phyloP scores from a whole-genome alignment of 164 flowering plant species.

The Chimonanthus salicifolius region DNA sequence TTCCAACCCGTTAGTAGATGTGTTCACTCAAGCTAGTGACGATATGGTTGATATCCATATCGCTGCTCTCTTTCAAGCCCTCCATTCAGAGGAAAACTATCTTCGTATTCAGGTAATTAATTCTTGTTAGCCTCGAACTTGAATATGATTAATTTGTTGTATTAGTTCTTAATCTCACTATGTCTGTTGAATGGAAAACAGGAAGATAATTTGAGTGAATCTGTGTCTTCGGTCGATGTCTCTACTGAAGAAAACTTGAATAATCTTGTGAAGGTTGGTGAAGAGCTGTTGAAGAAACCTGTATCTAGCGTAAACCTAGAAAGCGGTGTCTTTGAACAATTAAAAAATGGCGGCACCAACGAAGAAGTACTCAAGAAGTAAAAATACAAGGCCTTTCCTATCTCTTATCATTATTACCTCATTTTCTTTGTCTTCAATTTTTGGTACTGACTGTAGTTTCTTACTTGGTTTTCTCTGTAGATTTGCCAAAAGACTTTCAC shows the following conservation, averaged over 20 bases:
- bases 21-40: slow-evolving; percentile 23
- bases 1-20: slow-evolving; percentile 24
- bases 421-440: neutral
- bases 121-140: neutral
- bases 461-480: neutral
- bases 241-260: slow-evolving; percentile 16
- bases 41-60: slow-evolving; percentile 30
- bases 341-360: slow-evolving; percentile 12
- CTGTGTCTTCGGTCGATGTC: slow-evolving; percentile 6
- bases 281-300: slow-evolving; percentile 15
- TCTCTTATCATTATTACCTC: neutral
- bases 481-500: slow-evolving; percentile 4
- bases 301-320: slow-evolving; percentile 17
- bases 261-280: slow-evolving; percentile 18
- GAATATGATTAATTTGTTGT: too few species aligned
- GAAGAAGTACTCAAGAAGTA: slow-evolving; percentile 23
- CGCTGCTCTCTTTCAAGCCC: slow-evolving; percentile 22
- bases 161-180: too few species aligned
- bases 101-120: slow-evolving; percentile 27
- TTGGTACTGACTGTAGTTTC: neutral
- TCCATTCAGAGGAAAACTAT: slow-evolving; percentile 22
- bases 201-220: slow-evolving; percentile 15
- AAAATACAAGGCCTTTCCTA: neutral
- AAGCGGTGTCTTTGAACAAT: slow-evolving; percentile 17
- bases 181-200: neutral